These are phyloP conservation scores for Sugiyamaella japonica DNA, from an alignment of 1,139 yeast species.

Conservation along the genomic window DNA sequence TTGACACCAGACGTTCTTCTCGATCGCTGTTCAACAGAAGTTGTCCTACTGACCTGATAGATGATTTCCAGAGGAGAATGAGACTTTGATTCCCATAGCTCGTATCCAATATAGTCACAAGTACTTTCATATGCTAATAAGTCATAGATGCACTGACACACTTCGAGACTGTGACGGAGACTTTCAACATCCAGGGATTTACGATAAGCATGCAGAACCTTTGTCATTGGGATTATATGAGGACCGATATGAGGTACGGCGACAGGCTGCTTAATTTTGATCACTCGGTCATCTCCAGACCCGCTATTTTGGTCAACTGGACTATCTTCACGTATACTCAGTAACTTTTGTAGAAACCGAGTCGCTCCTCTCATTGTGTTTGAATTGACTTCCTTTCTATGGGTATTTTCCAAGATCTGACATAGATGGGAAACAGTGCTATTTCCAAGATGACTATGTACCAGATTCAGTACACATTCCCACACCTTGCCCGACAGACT, in stretches of 20 bases:
- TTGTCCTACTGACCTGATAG: conserved; percentile 23
- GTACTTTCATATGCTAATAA: conserved; percentile 30
- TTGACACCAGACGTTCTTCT: conserved; percentile 7
- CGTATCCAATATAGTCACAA: conserved; percentile 36
- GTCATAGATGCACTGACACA: conserved; percentile 32
- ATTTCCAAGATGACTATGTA: conserved; percentile 43
- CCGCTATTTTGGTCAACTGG: conserved; percentile 11
- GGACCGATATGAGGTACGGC: conserved; percentile 11
- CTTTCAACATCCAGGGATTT: conserved; percentile 32
- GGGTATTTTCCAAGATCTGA: conserved; percentile 42
- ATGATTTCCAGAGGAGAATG: conserved; percentile 47
- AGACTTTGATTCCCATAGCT: conserved; percentile 51
- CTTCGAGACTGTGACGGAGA: conserved; percentile 34
- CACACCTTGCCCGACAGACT: conserved; percentile 46
- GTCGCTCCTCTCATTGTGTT: conserved; percentile 55
- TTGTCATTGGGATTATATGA: conserved; percentile 31
- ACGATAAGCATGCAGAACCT: conserved; percentile 33
- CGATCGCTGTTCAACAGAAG: conserved; percentile 13
- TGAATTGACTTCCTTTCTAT: conserved; percentile 37
- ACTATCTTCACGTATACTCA: conserved; percentile 16
- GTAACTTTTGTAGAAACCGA: conserved; percentile 33
- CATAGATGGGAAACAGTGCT: conserved; percentile 43
- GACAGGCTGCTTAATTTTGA: conserved; percentile 4
- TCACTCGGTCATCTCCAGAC: conserved; percentile 12
- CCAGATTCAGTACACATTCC: conserved; percentile 43